Evolutionary conservation across 2,329 filamentous ascomycete species (phyloP), one percentile per base, ranked within the genome.

Genomic region (Boeremia lycopersici): DNA sequence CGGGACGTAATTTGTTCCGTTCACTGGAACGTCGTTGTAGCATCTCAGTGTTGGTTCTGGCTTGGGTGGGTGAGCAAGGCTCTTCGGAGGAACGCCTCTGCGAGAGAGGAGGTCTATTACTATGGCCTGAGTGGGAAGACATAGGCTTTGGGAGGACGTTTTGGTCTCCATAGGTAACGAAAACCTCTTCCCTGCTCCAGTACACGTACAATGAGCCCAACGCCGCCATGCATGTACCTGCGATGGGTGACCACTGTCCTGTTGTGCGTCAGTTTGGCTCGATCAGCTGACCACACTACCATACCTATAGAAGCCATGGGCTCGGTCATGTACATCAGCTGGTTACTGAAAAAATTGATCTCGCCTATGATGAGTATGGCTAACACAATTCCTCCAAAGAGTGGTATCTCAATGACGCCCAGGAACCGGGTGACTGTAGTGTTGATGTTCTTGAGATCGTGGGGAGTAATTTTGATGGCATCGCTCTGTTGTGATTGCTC

Each of bases 331-430:
- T 83, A 86, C 0, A 59, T 62, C 3, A 89, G 76, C 50, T 82
- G 83, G 0, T 49, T 17, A 42, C 83, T 88, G 61, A 80, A 88
- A 59, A 89, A 85, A 60, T 89, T 89, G 29, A 78, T 77, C 70
- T 89, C 87, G 0, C 87, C 87, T 0, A 86, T 70, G 4, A 86
- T 75, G 3, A 89, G 73, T 5, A 89, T 83, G 1, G 83, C 80
- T 1, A 88, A 53, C 0, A 87, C 82, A 1, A 83, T 84, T 6
- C 78, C 82, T 1, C 78, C 80, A 50, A 88, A 87, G 0, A 89
- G 61, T 0, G 84, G 84, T 3, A 86, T 76, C 50, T 86, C 84
- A 1, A 86, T 70, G n/a, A 76, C 68, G 29, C 68, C 69, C 33
- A 78, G 52, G 43, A 76, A 73, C 25, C 57, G 52, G 33, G 72